These are phyloP conservation scores for Xylaria palmicola DNA, from an alignment of 495 filamentous ascomycete genomes.

Conservation along the genomic window DNA sequence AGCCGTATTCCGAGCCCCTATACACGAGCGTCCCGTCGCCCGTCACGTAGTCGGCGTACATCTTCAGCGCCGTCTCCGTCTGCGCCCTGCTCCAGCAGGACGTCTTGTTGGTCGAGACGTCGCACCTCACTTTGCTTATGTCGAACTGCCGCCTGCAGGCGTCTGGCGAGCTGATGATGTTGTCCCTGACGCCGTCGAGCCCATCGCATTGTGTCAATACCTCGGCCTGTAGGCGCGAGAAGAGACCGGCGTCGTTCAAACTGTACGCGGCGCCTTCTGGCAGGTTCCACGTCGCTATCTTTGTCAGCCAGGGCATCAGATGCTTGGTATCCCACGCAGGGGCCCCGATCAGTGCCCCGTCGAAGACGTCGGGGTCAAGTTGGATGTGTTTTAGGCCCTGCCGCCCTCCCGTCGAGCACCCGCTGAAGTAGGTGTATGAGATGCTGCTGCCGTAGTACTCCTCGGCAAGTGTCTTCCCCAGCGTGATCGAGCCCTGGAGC, in stretches of 20 bases:
- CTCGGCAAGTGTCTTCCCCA: conserved; percentile 36
- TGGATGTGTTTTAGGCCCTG: conserved; percentile 57
- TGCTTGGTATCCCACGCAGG: conserved; percentile 48
- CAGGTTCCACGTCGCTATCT: conserved; percentile 29
- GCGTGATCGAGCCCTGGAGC: conserved; percentile 40
- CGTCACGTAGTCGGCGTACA: conserved; percentile 53
- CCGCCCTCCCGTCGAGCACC: conserved; percentile 59
- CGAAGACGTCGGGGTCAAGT: conserved; percentile 56
- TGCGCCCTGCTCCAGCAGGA: conserved; percentile 54
- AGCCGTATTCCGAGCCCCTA: conserved; percentile 44
- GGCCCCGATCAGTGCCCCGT: conserved; percentile 67
- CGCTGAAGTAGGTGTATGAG: conserved; percentile 53
- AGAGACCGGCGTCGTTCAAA: conserved; percentile 45
- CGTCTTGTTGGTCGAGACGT: conserved; percentile 35
- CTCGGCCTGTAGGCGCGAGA: conserved; percentile 52
- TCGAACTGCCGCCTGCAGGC: conserved; percentile 49
- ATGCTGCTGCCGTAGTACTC: conserved; percentile 41
- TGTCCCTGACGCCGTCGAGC: conserved; percentile 59
- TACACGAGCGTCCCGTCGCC: conserved; percentile 53
- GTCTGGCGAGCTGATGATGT: conserved; percentile 57
- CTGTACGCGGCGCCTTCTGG: conserved; percentile 45
- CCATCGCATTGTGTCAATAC: conserved; percentile 61
- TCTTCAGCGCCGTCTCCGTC: conserved; percentile 50
- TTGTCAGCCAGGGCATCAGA: conserved; percentile 41
- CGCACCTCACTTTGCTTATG: conserved; percentile 45